These are phyloP conservation scores for Penicillium egyptiacum DNA, from an alignment of 495 filamentous ascomycete species.

Conservation along the genomic window DNA sequence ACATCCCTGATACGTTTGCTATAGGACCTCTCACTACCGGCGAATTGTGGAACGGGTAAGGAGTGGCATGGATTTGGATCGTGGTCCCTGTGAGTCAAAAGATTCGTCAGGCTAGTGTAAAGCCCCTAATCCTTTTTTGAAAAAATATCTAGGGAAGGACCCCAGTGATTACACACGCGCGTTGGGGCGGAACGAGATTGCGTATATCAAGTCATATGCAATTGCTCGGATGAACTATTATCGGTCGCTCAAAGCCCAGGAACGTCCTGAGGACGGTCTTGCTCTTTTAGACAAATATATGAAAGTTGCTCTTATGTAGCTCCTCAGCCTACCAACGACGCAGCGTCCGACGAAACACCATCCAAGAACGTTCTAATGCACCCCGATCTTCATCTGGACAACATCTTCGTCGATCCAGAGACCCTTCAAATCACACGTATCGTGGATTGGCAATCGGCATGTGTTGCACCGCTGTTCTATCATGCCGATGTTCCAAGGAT, in stretches of 20 bases:
- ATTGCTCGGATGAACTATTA: conserved; percentile 22
- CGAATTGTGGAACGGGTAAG: conserved; percentile 16
- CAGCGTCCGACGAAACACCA: not conserved
- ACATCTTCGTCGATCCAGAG: conserved; percentile 39
- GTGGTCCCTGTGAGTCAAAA: conserved; percentile 21
- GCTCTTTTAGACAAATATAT: conserved; percentile 22
- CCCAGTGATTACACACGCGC: conserved; percentile 19
- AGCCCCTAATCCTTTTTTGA: too few relatives aligned
- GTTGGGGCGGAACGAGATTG: conserved; percentile 24
- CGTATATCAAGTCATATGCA: conserved; percentile 19
- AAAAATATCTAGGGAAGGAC: conserved; percentile 13
- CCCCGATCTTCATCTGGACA: conserved; percentile 42
- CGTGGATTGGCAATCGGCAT: conserved; percentile 39
- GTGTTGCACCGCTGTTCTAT: conserved; percentile 31
- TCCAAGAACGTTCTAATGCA: conserved; percentile 35
- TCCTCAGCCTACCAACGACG: conserved; percentile 15
- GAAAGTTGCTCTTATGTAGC: conserved; percentile 16
- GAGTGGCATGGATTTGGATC: conserved; percentile 19
- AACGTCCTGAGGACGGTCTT: conserved; percentile 18
- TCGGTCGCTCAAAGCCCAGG: conserved; percentile 12
- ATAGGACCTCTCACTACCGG: conserved; percentile 24
- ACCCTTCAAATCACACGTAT: conserved; percentile 29
- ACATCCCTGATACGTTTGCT: conserved; percentile 8
- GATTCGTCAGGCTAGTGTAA: too few relatives aligned
- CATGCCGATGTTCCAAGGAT: conserved; percentile 33